Base-by-base conservation (phyloP, 331 rosid species). In the Rosa hybrid region DNA sequence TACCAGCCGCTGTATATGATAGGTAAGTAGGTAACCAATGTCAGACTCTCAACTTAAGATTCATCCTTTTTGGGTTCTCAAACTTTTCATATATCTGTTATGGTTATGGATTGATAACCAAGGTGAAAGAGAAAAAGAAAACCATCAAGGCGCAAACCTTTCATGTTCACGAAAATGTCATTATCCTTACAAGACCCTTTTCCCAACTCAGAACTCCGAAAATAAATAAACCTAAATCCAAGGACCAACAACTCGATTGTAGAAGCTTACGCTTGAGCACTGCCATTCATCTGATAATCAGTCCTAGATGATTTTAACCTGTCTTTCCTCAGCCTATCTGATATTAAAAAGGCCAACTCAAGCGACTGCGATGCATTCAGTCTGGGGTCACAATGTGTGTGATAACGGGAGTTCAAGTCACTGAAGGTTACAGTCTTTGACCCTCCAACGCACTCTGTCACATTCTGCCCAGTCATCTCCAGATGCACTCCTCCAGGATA, bases 391-490 rank as follows among this genome's bases (percentile, higher is more conserved):
- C 89, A 86, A 38, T 83, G 86, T 34, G 89, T 83, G 65, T 83
- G 89, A 62, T 83, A 86, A 5, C 87, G 81, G 42, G 87, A 86
- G 77, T 51, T 80, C 85, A 86, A 79, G 81, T 86, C 89, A 21
- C 71, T 74, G 56, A 80, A 76, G 5, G 87, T 86, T 72, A 86
- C 86, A 44, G 70, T 30, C 68, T 80, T 86, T 4, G 85, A 77
- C 48, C 89, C 89, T 45, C 89, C 89, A 4, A 83, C 46, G 48
- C 89, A 86, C 77, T 86, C 84, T 3, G 86, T 83, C 59, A 86
- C 89, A 73, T 80, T 83, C 60, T 86, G 89, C 81, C 89, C 89
- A 1, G 86, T 86, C 89, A 86, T 86, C 74, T 86, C 89, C 76
- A 83, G 70, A 83, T 86, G 89, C 21, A 83, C 86, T 74, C 86